Evolutionary conservation across 176 grass and related monocot species (phyloP).

Genomic region (Juncus inflexus): DNA sequence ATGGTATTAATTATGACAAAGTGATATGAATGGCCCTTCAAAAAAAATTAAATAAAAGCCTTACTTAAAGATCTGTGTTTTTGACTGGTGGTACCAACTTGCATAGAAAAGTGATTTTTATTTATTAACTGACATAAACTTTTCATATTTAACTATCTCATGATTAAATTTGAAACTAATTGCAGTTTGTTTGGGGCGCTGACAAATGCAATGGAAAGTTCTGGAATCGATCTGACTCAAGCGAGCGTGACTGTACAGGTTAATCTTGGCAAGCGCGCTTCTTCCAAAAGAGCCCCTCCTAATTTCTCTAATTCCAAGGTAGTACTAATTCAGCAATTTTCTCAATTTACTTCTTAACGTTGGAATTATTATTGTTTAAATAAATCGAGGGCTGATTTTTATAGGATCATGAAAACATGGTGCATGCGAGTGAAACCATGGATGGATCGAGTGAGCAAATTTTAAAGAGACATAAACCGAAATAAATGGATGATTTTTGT

Average conservation of each 20-base stretch:
- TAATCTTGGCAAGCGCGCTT: constrained; percentile 53
- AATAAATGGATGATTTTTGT: constrained; percentile 21
- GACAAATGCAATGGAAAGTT: constrained; percentile 56
- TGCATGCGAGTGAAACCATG: constrained; percentile 28
- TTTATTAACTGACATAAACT: too few relatives aligned
- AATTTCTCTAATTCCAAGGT: constrained; percentile 50
- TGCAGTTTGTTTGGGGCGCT: constrained; percentile 48
- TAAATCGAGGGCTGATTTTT: background rate
- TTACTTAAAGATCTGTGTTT: too few relatives aligned
- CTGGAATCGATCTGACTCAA: constrained; percentile 61
- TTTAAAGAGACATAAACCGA: constrained; percentile 34
- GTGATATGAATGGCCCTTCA: too few relatives aligned
- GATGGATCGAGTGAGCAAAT: constrained; percentile 30
- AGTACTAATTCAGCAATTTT: background rate
- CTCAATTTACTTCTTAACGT: background rate
- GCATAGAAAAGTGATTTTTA: too few relatives aligned
- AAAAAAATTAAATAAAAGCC: too few relatives aligned
- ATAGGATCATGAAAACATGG: constrained; percentile 27
- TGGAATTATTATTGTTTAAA: background rate
- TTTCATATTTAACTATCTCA: too few relatives aligned
- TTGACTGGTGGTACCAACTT: too few relatives aligned
- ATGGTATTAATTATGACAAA: background rate
- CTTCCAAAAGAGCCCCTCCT: constrained; percentile 34
- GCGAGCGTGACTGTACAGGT: constrained; percentile 54
- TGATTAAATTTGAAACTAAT: constrained; percentile 14